Evolutionary conservation across 345 rosid genomes (phyloP), one percentile per base, ranked within the genome.

Genomic region (Rhodamnia rubescens): DNA sequence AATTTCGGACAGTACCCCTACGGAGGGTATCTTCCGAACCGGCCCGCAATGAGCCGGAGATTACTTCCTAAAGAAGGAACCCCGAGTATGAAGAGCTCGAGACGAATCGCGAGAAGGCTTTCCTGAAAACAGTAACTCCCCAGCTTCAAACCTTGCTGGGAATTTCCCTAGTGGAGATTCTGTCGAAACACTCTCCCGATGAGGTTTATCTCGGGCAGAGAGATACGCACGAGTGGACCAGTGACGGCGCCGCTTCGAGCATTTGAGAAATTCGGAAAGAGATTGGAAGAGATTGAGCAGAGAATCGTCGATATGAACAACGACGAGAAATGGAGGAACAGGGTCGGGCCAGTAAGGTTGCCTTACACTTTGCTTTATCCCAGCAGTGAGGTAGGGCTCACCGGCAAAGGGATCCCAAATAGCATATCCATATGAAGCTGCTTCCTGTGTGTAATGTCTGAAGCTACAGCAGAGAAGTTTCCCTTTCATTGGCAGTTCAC

Each of bases 1-100:
- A 93, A 94, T 87, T 93, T 92, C 3, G 98, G 96, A 11, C 98
- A 94, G 74, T 95, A 94, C 88, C 92, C 94, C 22, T 85, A 91
- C 4, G 95, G 94, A 1, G 98, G 98, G 27, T 94, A 92, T 88
- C 89, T 89, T 36, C 96, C 96, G 0, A 94, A 91, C 90, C 85
- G 95, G 44, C 96, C 95, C 0, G 91, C 95, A 8, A 89, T 90
- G 49, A 94, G 93, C 85, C 89, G 96, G 10, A 85, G 90, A 85
- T 89, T 90, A 74, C 91, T 95, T 92, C 97, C 98, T 5, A 49
- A 89, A 22, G 74, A 90, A 74, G 94, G 91, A 80, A 91, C 90
- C 27, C 92, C 0, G 96, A 95, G 69, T 91, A 88, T 64, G 90
- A 85, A 56, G 93, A 94, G 88, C 93, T 93, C 6, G 86, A 80